A percentile compares a stretch with the other conserved stretches of the same genome.
phyloP scores from a whole-genome alignment of 1,284 basidiomycete species.

The Ustilago tritici region DNA sequence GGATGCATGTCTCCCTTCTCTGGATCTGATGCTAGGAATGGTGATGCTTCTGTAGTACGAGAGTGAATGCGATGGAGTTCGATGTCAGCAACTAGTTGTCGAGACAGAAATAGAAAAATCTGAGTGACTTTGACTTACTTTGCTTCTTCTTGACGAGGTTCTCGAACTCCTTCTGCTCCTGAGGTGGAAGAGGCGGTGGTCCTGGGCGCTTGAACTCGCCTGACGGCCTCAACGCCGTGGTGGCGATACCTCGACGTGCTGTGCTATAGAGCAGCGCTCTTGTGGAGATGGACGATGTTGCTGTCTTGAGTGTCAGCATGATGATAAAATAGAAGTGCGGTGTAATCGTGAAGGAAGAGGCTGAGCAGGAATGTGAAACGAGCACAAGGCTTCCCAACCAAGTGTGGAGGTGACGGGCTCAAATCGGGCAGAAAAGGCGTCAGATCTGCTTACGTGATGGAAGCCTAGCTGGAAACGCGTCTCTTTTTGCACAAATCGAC shows the following conservation, averaged over 20 bases:
- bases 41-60: slow-evolving; percentile 28
- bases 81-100: not conserved
- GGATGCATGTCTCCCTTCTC: slow-evolving; percentile 67
- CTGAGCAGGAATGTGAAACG: not conserved
- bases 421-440: slow-evolving; percentile 2
- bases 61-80: not conserved
- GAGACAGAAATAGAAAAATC: not conserved
- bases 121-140: slow-evolving; percentile 44
- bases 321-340: not conserved
- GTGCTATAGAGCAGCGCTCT: not conserved
- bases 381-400: not conserved
- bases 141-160: slow-evolving; percentile 66
- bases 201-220: slow-evolving; percentile 65
- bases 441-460: slow-evolving; percentile 40
- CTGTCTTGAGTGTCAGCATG: slow-evolving; percentile 18
- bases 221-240: slow-evolving; percentile 2
- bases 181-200: slow-evolving; percentile 69
- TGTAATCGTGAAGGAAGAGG: not conserved
- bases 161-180: slow-evolving; percentile 71
- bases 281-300: not conserved
- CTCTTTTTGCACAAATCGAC: not conserved
- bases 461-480: not conserved
- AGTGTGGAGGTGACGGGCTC: slow-evolving; percentile 31
- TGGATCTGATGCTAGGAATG: slow-evolving; percentile 45
- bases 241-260: slow-evolving; percentile 24